These are phyloP conservation scores for Fraxinus greggii DNA, from an alignment of 305 asterid genomes.

Conservation along the genomic window DNA sequence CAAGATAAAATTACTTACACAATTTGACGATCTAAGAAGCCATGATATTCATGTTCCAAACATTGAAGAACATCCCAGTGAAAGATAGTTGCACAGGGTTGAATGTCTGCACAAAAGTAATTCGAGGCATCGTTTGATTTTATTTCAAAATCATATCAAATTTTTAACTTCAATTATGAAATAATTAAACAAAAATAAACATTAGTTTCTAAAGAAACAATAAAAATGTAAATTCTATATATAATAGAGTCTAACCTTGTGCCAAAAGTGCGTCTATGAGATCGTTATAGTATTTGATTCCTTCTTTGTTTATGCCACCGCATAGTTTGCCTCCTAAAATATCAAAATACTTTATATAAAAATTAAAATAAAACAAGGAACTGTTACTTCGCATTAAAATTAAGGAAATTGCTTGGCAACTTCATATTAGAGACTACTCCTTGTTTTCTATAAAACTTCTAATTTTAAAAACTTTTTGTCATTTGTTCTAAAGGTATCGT, in stretches of 20 bases:
- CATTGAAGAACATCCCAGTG: conserved; percentile 26
- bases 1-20: neutral
- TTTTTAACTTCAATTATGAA: neutral
- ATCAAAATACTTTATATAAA: too few relatives aligned
- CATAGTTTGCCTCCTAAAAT: neutral
- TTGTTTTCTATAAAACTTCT: too few relatives aligned
- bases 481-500: too few relatives aligned
- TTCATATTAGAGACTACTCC: too few relatives aligned
- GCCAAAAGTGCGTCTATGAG: conserved; percentile 19
- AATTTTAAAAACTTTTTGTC: too few relatives aligned
- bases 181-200: neutral
- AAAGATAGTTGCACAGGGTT: conserved; percentile 23
- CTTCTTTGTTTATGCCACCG: conserved; percentile 17
- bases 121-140: too few relatives aligned
- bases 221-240: too few relatives aligned
- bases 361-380: too few relatives aligned
- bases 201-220: neutral
- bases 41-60: conserved; percentile 4
- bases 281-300: conserved; percentile 16
- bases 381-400: too few relatives aligned
- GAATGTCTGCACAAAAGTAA: neutral
- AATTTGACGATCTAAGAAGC: neutral
- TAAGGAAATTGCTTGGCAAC: too few relatives aligned
- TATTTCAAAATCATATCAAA: neutral
- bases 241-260: neutral